These are phyloP conservation scores for Dryadomyces quercus-mongolicae DNA, from an alignment of 2,329 filamentous ascomycete species.

Conservation along the genomic window DNA sequence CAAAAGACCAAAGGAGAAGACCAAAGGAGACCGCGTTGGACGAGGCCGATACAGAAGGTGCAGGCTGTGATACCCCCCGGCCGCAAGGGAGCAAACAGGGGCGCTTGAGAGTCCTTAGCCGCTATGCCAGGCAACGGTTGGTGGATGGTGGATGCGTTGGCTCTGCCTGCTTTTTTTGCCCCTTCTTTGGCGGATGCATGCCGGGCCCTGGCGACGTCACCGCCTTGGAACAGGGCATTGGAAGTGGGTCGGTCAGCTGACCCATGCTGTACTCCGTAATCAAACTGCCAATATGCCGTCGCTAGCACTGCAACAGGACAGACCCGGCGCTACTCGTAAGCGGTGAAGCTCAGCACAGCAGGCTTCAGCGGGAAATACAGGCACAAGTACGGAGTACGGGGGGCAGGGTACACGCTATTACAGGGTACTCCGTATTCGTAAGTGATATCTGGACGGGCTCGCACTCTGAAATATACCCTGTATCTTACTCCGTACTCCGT, in stretches of 20 bases:
- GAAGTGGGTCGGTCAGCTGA: background rate
- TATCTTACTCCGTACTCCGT: background rate
- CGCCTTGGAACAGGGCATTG: conserved; percentile 1
- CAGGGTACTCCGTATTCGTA: background rate
- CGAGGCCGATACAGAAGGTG: background rate
- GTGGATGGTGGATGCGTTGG: background rate
- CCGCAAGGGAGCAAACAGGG: background rate
- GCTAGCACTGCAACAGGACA: background rate
- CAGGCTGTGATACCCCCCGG: background rate
- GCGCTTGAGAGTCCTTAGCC: background rate
- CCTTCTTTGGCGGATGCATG: background rate
- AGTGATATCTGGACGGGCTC: too few relatives aligned
- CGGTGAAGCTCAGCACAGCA: too few relatives aligned
- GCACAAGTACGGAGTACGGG: background rate
- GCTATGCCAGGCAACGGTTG: background rate
- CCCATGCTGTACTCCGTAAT: background rate
- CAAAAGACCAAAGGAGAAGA: background rate
- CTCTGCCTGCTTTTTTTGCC: background rate
- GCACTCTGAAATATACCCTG: background rate
- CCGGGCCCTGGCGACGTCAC: conserved; percentile 3
- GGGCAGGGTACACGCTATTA: too few relatives aligned
- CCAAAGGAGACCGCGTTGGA: background rate
- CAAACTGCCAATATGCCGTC: background rate
- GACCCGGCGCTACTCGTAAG: background rate
- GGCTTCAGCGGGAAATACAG: too few relatives aligned